Base-by-base conservation (phyloP, 2,329 filamentous ascomycete species). In the Sphaerulina musiva region DNA sequence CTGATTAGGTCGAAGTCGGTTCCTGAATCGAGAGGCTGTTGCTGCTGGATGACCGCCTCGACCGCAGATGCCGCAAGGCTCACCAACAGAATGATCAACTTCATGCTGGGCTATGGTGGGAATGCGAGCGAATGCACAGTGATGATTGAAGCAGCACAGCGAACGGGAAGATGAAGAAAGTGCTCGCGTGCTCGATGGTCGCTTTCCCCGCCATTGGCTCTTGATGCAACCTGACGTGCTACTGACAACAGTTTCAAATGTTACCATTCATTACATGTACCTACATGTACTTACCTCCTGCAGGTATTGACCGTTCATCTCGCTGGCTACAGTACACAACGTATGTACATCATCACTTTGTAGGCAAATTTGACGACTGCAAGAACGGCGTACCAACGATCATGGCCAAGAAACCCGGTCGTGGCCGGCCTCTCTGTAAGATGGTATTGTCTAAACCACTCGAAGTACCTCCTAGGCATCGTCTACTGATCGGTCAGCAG, bases 1-100 rank as follows among this genome's bases (percentile, higher is more conserved):
- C 56, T 52, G 38, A 63, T 63, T 10, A 63, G 42, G 23, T 61
- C 54, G 39, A 59, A 57, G 20, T 46, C 45, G 7, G 31, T 23
- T 43, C 36, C 47, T 34, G 26, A 43, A n/a, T 41, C 29, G 4
- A 57, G 45, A 23, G 46, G 42, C 34, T 49, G 51, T 43, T 57
- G 58, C 14, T 49, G 39, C 36, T 38, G 43, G 31, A 23, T 11
- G 9, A 20, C 31, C 20, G 48, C 38, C 29, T 36, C 34, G 34
- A 38, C 34, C 12, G 34, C 39, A 8, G 40, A 23, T 40, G 48
- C 32, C 31, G 39, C 47, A 17, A 46, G 11, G n/a, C 20, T 41
- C 2, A 38, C 34, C 4, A 38, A 38, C 12, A n/a, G 34, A 4
- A 38, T n/a, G 34, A 38, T 38, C 34, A 38, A 11, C 34, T 38